phyloP scores from a whole-genome alignment of 2,329 filamentous ascomycete species.

The Aspergillus spinulosporus region DNA sequence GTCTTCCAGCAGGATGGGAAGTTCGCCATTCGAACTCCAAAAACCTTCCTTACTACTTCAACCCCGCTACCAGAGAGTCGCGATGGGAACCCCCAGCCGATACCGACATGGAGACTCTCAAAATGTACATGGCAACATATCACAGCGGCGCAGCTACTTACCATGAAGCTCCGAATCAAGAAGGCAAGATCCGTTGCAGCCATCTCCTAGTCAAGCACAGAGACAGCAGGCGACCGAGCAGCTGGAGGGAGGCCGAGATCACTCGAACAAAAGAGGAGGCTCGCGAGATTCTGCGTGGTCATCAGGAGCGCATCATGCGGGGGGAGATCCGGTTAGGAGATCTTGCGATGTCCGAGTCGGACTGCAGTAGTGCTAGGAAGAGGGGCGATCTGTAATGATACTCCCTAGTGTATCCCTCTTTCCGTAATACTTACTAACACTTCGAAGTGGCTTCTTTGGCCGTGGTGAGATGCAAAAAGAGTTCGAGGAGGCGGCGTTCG shows the following conservation, averaged over 20 bases:
- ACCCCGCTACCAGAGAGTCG: slow-evolving; percentile 78
- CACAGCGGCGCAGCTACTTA: slow-evolving; percentile 61
- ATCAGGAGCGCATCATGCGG: slow-evolving; percentile 74
- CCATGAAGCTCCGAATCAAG: slow-evolving; percentile 40
- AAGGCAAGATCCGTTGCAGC: slow-evolving; percentile 87
- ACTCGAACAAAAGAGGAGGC: slow-evolving; percentile 88
- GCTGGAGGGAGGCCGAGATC: slow-evolving; percentile 90
- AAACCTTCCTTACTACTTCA: slow-evolving; percentile 99
- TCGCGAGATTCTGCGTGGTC: slow-evolving; percentile 68
- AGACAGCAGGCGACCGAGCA: slow-evolving; percentile 82
- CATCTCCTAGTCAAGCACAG: slow-evolving; percentile 93
- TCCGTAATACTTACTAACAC: slow-evolving; percentile 17
- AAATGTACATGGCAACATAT: slow-evolving; percentile 87
- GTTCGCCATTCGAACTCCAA: slow-evolving; percentile 98
- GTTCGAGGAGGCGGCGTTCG: slow-evolving; percentile 94
- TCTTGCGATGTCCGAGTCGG: slow-evolving; percentile 82
- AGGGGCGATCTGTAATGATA: slow-evolving; percentile 72
- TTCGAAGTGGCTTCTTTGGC: slow-evolving; percentile 77
- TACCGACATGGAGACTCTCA: slow-evolving; percentile 89
- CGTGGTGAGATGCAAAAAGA: slow-evolving; percentile 97
- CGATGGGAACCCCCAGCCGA: slow-evolving; percentile 90
- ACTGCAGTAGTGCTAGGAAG: slow-evolving; percentile 95
- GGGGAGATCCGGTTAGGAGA: slow-evolving; percentile 73
- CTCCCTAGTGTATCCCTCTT: background rate
- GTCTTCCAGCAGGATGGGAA: slow-evolving; percentile 86